These are phyloP conservation scores for Alternaria solani DNA, from an alignment of 2,329 filamentous ascomycete genomes.

Conservation along the genomic window DNA sequence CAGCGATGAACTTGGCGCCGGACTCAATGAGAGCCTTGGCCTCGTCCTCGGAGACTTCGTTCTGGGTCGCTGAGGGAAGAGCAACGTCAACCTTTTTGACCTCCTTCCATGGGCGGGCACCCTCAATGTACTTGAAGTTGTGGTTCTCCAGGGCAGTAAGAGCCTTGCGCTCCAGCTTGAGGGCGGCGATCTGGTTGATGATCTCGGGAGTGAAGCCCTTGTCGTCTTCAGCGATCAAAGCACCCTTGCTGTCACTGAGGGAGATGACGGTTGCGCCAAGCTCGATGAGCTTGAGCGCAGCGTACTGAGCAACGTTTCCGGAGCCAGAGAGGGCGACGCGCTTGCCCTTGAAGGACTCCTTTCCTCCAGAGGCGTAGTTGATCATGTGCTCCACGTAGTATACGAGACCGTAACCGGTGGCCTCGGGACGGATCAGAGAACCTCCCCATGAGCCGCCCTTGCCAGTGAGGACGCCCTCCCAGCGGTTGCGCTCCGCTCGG, in stretches of 20 bases:
- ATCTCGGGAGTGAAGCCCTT: slow-evolving; percentile 80
- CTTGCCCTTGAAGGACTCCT: slow-evolving; percentile 88
- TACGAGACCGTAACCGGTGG: slow-evolving; percentile 93
- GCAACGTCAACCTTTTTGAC: slow-evolving; percentile 89
- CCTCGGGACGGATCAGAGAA: slow-evolving; percentile 92
- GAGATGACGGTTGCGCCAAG: slow-evolving; percentile 92
- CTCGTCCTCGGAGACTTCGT: slow-evolving; percentile 94
- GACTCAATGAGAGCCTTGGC: slow-evolving; percentile 79
- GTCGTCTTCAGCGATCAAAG: slow-evolving; percentile 76
- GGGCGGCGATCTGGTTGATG: slow-evolving; percentile 76
- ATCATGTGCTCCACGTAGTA: slow-evolving; percentile 70
- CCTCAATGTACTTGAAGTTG: slow-evolving; percentile 85
- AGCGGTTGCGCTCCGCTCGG: slow-evolving; percentile 85
- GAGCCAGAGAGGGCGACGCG: slow-evolving; percentile 95
- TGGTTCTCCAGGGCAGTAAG: slow-evolving; percentile 75
- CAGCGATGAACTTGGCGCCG: slow-evolving; percentile 86
- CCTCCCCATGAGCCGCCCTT: slow-evolving; percentile 96
- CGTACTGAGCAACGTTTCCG: slow-evolving; percentile 97
- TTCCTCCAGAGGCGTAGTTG: slow-evolving; percentile 77
- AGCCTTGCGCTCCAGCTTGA: slow-evolving; percentile 88
- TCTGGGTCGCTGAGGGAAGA: slow-evolving; percentile 93
- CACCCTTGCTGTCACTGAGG: slow-evolving; percentile 89
- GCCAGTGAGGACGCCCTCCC: slow-evolving; percentile 95
- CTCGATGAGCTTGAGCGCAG: slow-evolving; percentile 94
- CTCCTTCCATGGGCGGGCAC: slow-evolving; percentile 89